Conservation (phyloP, 768 basidiomycete genomes). For the Candolleomyces aberdarensis region DNA sequence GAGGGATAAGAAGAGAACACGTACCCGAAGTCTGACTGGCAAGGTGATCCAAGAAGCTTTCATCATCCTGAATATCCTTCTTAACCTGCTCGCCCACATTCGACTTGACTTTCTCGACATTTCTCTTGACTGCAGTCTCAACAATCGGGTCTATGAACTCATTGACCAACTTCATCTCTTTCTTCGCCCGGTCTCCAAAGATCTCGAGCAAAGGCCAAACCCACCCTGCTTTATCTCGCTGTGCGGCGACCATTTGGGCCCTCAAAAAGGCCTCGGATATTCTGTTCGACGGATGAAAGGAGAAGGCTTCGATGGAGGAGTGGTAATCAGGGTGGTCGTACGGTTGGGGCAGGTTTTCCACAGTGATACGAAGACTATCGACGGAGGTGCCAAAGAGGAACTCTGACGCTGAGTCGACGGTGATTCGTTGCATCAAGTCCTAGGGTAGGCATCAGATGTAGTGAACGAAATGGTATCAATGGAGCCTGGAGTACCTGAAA, state of each 20-base stretch:
- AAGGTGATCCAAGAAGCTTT: conserved; percentile 46
- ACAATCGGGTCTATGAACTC: conserved; percentile 51
- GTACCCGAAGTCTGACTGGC: conserved; percentile 13
- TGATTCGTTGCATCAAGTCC: not conserved
- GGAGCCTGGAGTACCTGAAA: conserved; percentile 42
- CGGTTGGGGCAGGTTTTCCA: conserved; percentile 39
- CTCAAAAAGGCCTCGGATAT: conserved; percentile 48
- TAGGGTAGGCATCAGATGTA: too few species aligned
- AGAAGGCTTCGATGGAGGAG: conserved; percentile 12
- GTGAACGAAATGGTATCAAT: not conserved
- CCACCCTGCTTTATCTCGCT: conserved; percentile 8
- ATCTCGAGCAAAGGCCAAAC: conserved; percentile 54
- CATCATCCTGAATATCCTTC: conserved; percentile 32
- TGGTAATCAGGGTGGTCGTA: conserved; percentile 43
- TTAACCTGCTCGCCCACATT: not conserved
- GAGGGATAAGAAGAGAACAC: not conserved
- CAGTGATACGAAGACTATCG: conserved; percentile 43
- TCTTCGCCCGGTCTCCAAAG: conserved; percentile 41
- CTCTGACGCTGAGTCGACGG: conserved; percentile 60
- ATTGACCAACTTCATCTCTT: conserved; percentile 42
- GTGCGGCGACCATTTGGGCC: conserved; percentile 29
- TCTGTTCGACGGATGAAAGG: conserved; percentile 19
- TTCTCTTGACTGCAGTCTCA: conserved; percentile 39
- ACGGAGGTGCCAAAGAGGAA: conserved; percentile 63
- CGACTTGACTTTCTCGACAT: conserved; percentile 11